Percentiles rank a stretch among this genome's conserved stretches.
These are phyloP conservation scores for Millerozyma miso DNA, from an alignment of 805 yeast species.

Conservation along the genomic window DNA sequence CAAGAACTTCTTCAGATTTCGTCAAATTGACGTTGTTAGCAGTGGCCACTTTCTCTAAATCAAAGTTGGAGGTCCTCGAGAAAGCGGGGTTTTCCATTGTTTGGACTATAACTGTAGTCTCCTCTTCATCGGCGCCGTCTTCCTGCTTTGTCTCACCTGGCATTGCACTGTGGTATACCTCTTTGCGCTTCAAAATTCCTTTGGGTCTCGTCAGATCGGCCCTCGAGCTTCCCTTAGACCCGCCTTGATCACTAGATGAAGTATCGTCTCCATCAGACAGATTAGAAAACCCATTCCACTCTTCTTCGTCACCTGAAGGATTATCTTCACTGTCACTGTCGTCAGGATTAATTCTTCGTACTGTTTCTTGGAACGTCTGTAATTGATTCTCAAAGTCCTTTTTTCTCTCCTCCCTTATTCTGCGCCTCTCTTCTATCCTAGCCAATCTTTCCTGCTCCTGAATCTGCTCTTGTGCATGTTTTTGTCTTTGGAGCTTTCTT, in stretches of 20 bases:
- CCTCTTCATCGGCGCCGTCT: slow-evolving; percentile 41
- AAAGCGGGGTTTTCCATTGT: slow-evolving; percentile 42
- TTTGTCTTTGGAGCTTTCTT: slow-evolving; percentile 83
- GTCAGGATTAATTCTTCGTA: slow-evolving; percentile 20
- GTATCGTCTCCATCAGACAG: slow-evolving; percentile 15
- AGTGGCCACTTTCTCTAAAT: slow-evolving; percentile 46
- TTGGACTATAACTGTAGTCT: slow-evolving; percentile 40
- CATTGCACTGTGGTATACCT: slow-evolving; percentile 29
- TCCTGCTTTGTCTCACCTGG: slow-evolving; percentile 14
- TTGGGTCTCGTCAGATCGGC: slow-evolving; percentile 10
- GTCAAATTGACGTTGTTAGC: slow-evolving; percentile 68
- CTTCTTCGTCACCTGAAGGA: slow-evolving; percentile 15
- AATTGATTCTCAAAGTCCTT: slow-evolving; percentile 61
- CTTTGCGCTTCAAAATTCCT: slow-evolving; percentile 46
- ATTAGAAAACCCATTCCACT: slow-evolving; percentile 42
- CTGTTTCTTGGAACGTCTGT: slow-evolving; percentile 49
- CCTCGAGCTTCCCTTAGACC: slow-evolving; percentile 12
- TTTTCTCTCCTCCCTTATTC: slow-evolving; percentile 66
- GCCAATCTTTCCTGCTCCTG: slow-evolving; percentile 75
- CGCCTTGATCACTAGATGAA: slow-evolving; percentile 7
- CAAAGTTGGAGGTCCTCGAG: slow-evolving; percentile 27
- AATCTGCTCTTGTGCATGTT: slow-evolving; percentile 71
- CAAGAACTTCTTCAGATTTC: slow-evolving; percentile 64
- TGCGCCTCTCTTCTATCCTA: slow-evolving; percentile 71
- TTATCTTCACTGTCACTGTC: slow-evolving; percentile 19